Evolutionary conservation across 331 rosid species (phyloP).

Genomic region (Quercus lobata): DNA sequence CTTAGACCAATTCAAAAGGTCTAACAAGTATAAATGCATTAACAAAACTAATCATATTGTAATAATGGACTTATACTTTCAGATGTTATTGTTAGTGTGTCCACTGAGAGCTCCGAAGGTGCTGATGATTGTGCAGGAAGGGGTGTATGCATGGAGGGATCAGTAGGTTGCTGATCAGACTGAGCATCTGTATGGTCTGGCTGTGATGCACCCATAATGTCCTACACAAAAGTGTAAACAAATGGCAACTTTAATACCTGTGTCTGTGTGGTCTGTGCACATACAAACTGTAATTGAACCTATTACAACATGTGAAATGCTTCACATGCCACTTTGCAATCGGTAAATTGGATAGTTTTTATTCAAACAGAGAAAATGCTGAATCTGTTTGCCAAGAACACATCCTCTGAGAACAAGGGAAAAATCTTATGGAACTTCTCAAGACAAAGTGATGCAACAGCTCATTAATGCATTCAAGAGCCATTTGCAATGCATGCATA

Average conservation of each 20-base stretch:
- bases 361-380: background rate
- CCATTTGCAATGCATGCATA: background rate
- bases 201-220: background rate
- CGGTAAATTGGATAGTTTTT: background rate
- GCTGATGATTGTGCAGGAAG: background rate
- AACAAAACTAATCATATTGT: background rate
- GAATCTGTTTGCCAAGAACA: background rate
- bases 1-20: background rate
- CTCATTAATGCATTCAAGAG: background rate
- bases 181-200: background rate
- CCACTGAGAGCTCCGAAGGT: background rate
- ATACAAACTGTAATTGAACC: background rate
- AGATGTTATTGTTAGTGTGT: background rate
- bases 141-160: background rate
- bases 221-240: background rate
- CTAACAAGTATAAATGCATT: background rate
- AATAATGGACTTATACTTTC: background rate
- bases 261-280: background rate
- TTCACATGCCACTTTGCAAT: background rate
- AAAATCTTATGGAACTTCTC: background rate
- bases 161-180: background rate
- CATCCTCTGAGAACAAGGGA: background rate
- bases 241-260: slow-evolving; percentile 2
- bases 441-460: background rate
- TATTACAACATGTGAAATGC: background rate